Percentiles rank a stretch among this genome's conserved stretches.
These are phyloP conservation scores for Penicillium sp. DNA, from an alignment of 2,329 filamentous ascomycete species.

Conservation along the genomic window DNA sequence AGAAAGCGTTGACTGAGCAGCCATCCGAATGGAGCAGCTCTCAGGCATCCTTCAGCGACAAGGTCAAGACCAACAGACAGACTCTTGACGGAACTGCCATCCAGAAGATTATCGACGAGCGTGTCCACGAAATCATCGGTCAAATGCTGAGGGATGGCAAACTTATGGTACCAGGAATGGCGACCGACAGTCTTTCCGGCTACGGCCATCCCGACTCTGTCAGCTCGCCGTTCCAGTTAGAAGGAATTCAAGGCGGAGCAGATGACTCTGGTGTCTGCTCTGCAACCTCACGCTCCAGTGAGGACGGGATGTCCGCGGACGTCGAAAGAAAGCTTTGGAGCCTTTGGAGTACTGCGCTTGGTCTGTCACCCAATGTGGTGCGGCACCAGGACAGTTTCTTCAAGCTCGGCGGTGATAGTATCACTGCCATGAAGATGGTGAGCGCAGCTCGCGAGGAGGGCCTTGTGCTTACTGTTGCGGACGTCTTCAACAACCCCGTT, in stretches of 20 bases:
- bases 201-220: slow-evolving; percentile 20
- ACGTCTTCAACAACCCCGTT: slow-evolving; percentile 48
- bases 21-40: slow-evolving; percentile 17
- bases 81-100: slow-evolving; percentile 30
- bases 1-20: slow-evolving; percentile 5
- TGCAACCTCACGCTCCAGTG: slow-evolving; percentile 36
- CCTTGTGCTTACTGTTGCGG: slow-evolving; percentile 46
- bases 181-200: slow-evolving; percentile 16
- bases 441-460: slow-evolving; percentile 46
- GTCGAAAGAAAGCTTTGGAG: slow-evolving; percentile 41
- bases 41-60: slow-evolving; percentile 21
- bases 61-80: slow-evolving; percentile 7
- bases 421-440: slow-evolving; percentile 48
- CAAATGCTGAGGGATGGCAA: slow-evolving; percentile 38
- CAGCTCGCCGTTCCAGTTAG: slow-evolving; percentile 23
- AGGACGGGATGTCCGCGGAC: slow-evolving; percentile 30
- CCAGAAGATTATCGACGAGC: slow-evolving; percentile 38
- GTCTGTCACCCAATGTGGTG: slow-evolving; percentile 37
- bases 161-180: slow-evolving; percentile 25
- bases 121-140: slow-evolving; percentile 39
- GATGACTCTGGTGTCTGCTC: slow-evolving; percentile 32
- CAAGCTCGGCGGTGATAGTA: slow-evolving; percentile 46
- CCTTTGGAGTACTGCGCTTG: slow-evolving; percentile 45
- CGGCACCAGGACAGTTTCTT: slow-evolving; percentile 48
- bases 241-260: slow-evolving; percentile 16